Conservation (phyloP, 2,329 filamentous ascomycete species). For the Plenodomus lindquistii region DNA sequence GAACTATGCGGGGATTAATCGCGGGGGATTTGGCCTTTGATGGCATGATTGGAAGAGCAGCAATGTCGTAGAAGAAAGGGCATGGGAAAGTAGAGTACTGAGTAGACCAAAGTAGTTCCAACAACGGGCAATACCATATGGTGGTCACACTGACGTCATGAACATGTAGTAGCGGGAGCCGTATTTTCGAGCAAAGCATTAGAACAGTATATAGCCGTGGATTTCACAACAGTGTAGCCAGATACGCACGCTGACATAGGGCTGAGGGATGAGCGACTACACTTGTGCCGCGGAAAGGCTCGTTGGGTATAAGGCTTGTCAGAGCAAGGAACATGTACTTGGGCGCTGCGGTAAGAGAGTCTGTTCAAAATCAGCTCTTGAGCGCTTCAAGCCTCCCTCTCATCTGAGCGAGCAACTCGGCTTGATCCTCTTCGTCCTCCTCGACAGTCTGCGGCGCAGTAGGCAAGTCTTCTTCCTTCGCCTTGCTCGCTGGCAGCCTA, state of each 20-base stretch:
- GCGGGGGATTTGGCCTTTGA: conserved; percentile 21
- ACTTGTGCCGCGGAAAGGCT: no score
- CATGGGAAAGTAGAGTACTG: background rate
- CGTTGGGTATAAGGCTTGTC: background rate
- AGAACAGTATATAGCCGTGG: no score
- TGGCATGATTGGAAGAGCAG: background rate
- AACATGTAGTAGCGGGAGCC: background rate
- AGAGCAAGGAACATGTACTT: background rate
- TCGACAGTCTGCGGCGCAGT: conserved; percentile 60
- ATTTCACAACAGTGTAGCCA: no score
- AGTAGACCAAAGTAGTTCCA: background rate
- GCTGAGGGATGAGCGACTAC: no score
- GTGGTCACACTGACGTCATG: background rate
- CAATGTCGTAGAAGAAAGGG: background rate
- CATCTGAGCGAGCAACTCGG: conserved; percentile 94
- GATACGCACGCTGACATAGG: no score
- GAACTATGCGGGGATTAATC: conserved; percentile 21
- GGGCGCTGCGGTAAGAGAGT: background rate
- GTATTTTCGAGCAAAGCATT: no score
- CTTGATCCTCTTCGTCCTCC: conserved; percentile 82
- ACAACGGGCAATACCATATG: background rate
- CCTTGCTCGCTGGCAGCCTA: conserved; percentile 69
- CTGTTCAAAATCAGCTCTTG: conserved; percentile 66
- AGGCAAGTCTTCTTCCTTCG: conserved; percentile 57
- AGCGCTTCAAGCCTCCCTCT: conserved; percentile 85